phyloP scores from a whole-genome alignment of 768 basidiomycete species.

The Crucibulum laeve region DNA sequence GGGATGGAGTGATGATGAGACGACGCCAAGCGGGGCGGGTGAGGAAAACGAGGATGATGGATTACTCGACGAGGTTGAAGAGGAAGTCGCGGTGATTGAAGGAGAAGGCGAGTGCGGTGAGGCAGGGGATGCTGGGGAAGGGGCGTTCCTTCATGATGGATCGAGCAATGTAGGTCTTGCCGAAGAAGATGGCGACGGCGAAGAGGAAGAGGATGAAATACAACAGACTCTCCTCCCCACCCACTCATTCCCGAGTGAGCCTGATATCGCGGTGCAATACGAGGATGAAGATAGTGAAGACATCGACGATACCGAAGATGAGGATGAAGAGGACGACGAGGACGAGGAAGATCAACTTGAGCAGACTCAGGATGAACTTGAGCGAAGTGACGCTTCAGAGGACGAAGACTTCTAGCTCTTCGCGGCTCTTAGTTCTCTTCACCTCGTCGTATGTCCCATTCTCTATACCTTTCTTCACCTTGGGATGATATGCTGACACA shows the following conservation, averaged over 20 bases:
- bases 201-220: conserved; percentile 9
- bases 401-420: no score
- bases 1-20: conserved; percentile 2
- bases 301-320: conserved; percentile 6
- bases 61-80: not conserved
- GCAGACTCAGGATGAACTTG: conserved; percentile 6
- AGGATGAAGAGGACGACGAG: conserved; percentile 9
- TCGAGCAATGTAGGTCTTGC: not conserved
- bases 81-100: not conserved
- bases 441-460: no score
- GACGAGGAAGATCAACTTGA: conserved; percentile 10
- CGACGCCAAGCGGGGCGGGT: not conserved
- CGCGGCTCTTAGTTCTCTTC: no score
- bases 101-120: conserved; percentile 1
- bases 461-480: no score
- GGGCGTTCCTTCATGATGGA: not conserved
- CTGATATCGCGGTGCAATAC: conserved; percentile 5
- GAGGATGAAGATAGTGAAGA: conserved; percentile 9
- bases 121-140: not conserved
- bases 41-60: not conserved
- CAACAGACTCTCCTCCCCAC: no score
- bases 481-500: no score
- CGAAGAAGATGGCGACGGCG: conserved; percentile 8
- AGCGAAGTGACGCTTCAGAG: not conserved
- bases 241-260: no score